Conservation (phyloP, 257 asterid species). For the Nicotiana tomentosiformis region DNA sequence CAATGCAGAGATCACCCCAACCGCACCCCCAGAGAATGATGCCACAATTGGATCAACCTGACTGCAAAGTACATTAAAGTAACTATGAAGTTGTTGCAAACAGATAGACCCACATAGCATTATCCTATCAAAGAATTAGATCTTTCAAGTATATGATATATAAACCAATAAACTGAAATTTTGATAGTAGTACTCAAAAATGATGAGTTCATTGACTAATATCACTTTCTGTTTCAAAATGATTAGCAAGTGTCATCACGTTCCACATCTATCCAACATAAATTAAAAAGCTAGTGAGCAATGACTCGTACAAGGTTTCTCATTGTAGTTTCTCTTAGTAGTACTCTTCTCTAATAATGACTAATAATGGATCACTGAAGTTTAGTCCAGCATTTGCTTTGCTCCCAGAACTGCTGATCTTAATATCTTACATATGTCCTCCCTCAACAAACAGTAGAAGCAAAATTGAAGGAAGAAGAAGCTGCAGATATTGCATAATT, state of each 20-base stretch:
- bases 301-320: background rate
- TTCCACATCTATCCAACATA: background rate
- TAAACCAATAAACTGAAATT: background rate
- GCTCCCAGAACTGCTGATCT: background rate
- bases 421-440: background rate
- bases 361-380: background rate
- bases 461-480: background rate
- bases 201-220: background rate
- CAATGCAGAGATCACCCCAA: conserved; percentile 93
- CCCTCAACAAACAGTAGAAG: background rate
- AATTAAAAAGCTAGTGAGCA: background rate
- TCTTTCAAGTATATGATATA: background rate
- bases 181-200: background rate
- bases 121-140: background rate
- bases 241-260: background rate
- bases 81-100: background rate
- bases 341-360: background rate
- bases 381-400: background rate
- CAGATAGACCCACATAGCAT: background rate
- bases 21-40: conserved; percentile 97
- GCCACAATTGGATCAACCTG: conserved; percentile 97
- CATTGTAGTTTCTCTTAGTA: background rate
- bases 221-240: background rate
- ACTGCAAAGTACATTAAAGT: conserved; percentile 27
- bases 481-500: background rate